These are phyloP conservation scores for Populus euphratica DNA, from an alignment of 345 rosid genomes.

Conservation along the genomic window DNA sequence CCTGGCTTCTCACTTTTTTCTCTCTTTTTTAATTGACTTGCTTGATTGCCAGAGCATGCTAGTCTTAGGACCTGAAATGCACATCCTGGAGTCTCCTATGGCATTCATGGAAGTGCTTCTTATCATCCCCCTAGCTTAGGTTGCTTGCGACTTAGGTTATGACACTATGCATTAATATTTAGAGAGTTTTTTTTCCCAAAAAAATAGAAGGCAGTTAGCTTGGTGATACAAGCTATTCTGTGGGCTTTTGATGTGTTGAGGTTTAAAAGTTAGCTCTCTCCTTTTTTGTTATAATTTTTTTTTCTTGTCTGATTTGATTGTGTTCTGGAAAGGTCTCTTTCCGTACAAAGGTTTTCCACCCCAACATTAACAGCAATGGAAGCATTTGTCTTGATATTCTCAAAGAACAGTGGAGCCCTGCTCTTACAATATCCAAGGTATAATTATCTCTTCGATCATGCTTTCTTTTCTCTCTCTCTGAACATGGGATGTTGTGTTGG, in stretches of 20 bases:
- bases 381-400: conserved; percentile 25
- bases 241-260: background rate
- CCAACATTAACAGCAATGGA: conserved; percentile 25
- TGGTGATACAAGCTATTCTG: background rate
- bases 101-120: background rate
- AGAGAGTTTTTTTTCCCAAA: background rate
- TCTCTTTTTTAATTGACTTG: background rate
- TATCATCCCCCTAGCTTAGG: background rate
- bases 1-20: background rate
- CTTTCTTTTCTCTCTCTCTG: background rate
- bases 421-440: conserved; percentile 23
- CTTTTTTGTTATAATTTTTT: background rate
- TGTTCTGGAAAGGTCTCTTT: conserved; percentile 18
- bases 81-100: background rate
- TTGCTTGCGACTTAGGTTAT: background rate
- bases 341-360: conserved; percentile 24
- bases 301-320: background rate
- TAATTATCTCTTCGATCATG: background rate
- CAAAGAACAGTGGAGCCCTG: conserved; percentile 23
- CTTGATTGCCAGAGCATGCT: background rate
- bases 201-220: background rate
- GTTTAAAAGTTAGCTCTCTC: background rate
- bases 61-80: background rate
- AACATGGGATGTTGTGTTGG: background rate
- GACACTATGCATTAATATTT: background rate